Evolutionary conservation across 768 basidiomycete genomes (phyloP).

Genomic region (Suillus occidentalis): DNA sequence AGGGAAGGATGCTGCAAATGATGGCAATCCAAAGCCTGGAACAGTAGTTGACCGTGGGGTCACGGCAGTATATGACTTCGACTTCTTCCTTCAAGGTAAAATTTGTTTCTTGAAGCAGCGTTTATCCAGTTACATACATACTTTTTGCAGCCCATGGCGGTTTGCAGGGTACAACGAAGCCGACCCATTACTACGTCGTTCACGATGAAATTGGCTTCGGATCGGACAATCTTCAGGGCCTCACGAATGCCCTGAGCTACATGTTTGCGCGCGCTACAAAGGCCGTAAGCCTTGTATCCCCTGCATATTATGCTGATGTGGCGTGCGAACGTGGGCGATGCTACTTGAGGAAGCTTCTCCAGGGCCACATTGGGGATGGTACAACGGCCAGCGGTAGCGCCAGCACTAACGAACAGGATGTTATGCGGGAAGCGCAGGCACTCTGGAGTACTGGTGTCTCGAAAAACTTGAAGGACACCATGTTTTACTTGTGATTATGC

Average conservation of each 20-base stretch:
- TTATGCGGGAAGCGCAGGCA: slow-evolving; percentile 50
- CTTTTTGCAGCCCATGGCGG: slow-evolving; percentile 39
- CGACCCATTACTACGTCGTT: slow-evolving; percentile 56
- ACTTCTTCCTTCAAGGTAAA: slow-evolving; percentile 55
- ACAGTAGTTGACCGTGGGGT: slow-evolving; percentile 57
- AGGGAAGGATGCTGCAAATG: slow-evolving; percentile 37
- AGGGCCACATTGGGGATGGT: slow-evolving; percentile 30
- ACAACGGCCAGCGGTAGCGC: slow-evolving; percentile 34
- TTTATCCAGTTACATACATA: neutral
- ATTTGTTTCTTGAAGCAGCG: slow-evolving; percentile 5
- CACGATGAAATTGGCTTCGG: slow-evolving; percentile 52
- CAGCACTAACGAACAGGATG: slow-evolving; percentile 46
- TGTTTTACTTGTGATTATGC: slow-evolving; percentile 66
- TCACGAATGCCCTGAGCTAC: slow-evolving; percentile 56
- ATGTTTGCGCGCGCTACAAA: slow-evolving; percentile 63
- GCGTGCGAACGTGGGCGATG: slow-evolving; percentile 56
- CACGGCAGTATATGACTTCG: slow-evolving; percentile 53
- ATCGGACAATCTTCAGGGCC: slow-evolving; percentile 50
- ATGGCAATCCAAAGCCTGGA: slow-evolving; percentile 53
- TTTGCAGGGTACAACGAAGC: slow-evolving; percentile 47
- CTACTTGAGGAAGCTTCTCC: slow-evolving; percentile 50
- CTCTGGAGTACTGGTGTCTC: slow-evolving; percentile 61
- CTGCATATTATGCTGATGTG: slow-evolving; percentile 45
- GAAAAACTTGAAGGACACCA: slow-evolving; percentile 56
- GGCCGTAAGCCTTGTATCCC: slow-evolving; percentile 36